These are phyloP conservation scores for Floccularia luteovirens DNA, from an alignment of 768 basidiomycete genomes.

Conservation along the genomic window DNA sequence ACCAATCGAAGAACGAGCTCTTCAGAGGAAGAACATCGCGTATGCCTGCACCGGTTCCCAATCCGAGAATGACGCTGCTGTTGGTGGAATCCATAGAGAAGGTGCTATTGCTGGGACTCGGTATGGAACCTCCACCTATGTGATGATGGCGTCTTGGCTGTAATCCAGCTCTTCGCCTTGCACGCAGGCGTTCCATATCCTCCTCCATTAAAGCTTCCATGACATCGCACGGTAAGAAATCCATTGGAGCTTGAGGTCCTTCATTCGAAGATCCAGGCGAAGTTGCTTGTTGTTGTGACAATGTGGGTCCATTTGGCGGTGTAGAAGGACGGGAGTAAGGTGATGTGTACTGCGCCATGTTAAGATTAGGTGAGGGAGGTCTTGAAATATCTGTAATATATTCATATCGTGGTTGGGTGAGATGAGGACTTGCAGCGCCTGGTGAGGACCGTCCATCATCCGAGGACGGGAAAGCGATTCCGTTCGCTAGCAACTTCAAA, in stretches of 20 bases:
- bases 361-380: constrained; percentile 75
- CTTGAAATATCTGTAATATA: constrained; percentile 41
- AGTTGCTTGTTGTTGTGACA: constrained; percentile 20
- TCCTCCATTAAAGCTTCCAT: constrained; percentile 90
- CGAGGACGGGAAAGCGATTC: constrained; percentile 59
- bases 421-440: constrained; percentile 12
- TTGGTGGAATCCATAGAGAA: constrained; percentile 70
- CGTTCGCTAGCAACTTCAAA: constrained; percentile 60
- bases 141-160: constrained; percentile 33
- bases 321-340: constrained; percentile 59
- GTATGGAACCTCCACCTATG: constrained; percentile 30
- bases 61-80: constrained; percentile 63
- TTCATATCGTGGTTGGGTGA: constrained; percentile 12
- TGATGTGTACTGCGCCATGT: constrained; percentile 68
- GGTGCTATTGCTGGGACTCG: constrained; percentile 69
- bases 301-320: constrained; percentile 19
- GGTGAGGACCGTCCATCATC: constrained; percentile 44
- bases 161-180: constrained; percentile 43
- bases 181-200: constrained; percentile 86
- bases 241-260: constrained; percentile 25
- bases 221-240: constrained; percentile 69
- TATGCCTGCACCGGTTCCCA: constrained; percentile 76
- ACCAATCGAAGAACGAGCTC: constrained; percentile 93
- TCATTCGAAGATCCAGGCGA: constrained; percentile 25
- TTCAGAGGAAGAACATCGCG: constrained; percentile 85